phyloP scores from a whole-genome alignment of 2,329 filamentous ascomycete species.

The Alternaria sp. region DNA sequence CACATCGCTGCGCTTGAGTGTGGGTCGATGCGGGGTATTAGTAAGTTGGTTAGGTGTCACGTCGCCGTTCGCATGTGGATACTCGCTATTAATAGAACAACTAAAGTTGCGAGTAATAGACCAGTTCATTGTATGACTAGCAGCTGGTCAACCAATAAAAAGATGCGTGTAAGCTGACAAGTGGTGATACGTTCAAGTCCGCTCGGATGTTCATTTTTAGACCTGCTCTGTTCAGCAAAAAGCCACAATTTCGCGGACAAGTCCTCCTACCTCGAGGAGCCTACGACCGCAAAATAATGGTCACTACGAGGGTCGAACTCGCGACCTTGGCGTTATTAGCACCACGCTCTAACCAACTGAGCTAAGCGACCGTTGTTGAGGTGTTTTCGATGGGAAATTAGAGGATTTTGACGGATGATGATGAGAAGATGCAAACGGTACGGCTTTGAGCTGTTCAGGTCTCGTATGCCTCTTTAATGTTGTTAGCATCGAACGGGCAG shows the following conservation, averaged over 20 bases:
- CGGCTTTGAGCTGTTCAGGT: fast-evolving
- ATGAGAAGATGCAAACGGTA: neutral
- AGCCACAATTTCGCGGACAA: neutral
- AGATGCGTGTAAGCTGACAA: neutral
- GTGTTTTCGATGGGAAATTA: conserved; percentile 12
- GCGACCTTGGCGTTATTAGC: conserved; percentile 31
- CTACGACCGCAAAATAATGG: conserved; percentile 17
- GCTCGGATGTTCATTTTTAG: neutral
- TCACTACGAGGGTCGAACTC: conserved; percentile 28
- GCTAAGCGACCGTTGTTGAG: conserved; percentile 25
- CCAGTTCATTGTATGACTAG: neutral
- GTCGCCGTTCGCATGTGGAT: neutral
- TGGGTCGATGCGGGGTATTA: neutral
- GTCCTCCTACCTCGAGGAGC: neutral
- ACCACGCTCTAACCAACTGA: conserved; percentile 30
- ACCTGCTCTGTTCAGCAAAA: neutral
- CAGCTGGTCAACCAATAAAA: neutral
- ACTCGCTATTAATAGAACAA: neutral
- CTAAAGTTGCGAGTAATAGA: neutral
- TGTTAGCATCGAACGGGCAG: neutral
- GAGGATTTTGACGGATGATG: fast-evolving
- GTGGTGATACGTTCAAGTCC: fast-evolving
- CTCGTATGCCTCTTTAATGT: neutral
- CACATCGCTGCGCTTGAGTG: neutral
- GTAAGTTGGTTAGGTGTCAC: neutral